phyloP scores from a whole-genome alignment of 225 moss, liverwort and hornwort genomes.

The Pleurozium schreberi region DNA sequence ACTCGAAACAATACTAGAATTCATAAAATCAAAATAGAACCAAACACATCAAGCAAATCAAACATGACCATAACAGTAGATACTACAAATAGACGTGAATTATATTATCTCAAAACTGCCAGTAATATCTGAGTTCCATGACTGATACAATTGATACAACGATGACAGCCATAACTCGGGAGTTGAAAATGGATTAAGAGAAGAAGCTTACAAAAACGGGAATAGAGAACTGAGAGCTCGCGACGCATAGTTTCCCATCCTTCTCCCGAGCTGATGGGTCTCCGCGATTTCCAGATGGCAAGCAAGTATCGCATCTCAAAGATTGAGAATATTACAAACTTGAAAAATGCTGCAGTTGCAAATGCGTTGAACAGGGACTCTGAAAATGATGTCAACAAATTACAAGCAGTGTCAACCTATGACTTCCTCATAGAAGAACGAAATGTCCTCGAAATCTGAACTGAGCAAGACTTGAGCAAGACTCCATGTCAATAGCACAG shows the following conservation, averaged over 20 bases:
- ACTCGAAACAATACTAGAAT: not conserved
- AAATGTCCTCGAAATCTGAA: not conserved
- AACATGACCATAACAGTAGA: not conserved
- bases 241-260: slow-evolving; percentile 99
- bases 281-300: slow-evolving; percentile 90
- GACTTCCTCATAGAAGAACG: not conserved
- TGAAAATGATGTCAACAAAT: slow-evolving; percentile 23
- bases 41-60: not conserved
- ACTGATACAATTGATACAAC: not conserved
- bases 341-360: slow-evolving; percentile 97
- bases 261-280: slow-evolving; percentile 84
- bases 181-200: not conserved
- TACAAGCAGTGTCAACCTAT: not conserved
- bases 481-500: not conserved
- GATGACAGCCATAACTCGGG: not conserved
- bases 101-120: not conserved
- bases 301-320: slow-evolving; percentile 99
- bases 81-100: not conserved
- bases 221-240: slow-evolving; percentile 90
- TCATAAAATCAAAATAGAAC: not conserved
- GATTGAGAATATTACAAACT: slow-evolving; percentile 95
- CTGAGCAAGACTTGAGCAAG: not conserved
- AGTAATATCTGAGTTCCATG: not conserved
- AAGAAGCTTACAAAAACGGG: slow-evolving; percentile 78
- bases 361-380: slow-evolving; percentile 97